Conservation (phyloP, 106 monocot species). For the Platanthera guangdongensis region DNA sequence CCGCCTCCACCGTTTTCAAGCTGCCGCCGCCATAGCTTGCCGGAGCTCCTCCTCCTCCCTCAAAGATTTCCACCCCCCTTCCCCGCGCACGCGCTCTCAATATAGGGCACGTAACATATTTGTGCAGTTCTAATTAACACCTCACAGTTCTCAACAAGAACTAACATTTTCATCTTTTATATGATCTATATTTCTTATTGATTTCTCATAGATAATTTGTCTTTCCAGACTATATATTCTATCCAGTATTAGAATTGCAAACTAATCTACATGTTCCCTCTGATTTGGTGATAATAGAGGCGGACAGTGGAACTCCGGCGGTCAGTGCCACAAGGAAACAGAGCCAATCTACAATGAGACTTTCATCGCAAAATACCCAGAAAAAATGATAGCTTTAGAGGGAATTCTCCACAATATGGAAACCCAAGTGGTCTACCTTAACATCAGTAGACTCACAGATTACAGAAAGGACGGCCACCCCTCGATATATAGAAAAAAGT, state of each 20-base stretch:
- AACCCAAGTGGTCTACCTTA: constrained; percentile 75
- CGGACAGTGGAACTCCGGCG: constrained; percentile 91
- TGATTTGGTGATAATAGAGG: constrained; percentile 35
- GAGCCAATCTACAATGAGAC: constrained; percentile 71
- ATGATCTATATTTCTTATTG: too few species aligned
- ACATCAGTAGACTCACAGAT: constrained; percentile 73
- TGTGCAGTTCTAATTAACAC: too few species aligned
- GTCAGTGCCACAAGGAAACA: constrained; percentile 74
- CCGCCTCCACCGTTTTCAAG: too few species aligned
- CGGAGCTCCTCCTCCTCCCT: too few species aligned
- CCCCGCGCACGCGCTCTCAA: too few species aligned
- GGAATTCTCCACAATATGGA: constrained; percentile 41
- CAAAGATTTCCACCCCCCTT: too few species aligned
- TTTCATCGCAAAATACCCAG: constrained; percentile 55
- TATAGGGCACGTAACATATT: too few species aligned
- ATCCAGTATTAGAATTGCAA: neutral
- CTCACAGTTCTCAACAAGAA: too few species aligned
- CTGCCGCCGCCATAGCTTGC: too few species aligned
- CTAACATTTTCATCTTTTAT: too few species aligned
- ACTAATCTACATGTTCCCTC: neutral
- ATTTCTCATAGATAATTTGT: too few species aligned
- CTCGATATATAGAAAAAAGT: constrained; percentile 59
- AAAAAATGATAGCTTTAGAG: constrained; percentile 61
- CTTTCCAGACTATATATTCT: too few species aligned
- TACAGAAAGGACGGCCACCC: constrained; percentile 87